Conservation (phyloP, 192 early-diverging fungal species). For the Martensiomyces pterosporus region DNA sequence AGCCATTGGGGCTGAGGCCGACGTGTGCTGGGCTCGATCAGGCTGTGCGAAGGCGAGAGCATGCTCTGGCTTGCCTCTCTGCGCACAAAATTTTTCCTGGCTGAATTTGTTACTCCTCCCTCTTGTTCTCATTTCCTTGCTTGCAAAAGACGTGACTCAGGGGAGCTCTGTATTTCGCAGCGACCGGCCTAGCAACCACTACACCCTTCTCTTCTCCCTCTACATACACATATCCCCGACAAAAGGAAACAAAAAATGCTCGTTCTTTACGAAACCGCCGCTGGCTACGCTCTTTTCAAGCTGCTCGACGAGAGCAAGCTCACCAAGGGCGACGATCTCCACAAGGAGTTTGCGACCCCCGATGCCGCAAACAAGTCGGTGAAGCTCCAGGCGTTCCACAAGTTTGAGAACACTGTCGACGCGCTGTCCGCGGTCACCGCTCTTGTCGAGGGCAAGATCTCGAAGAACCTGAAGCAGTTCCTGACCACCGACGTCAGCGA, state of each 20-base stretch:
- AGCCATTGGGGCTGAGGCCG: too few relatives aligned
- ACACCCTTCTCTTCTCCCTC: too few relatives aligned
- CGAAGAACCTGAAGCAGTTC: conserved; percentile 93
- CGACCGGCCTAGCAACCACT: too few relatives aligned
- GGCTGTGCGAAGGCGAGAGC: too few relatives aligned
- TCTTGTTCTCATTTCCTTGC: neutral
- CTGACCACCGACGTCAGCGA: conserved; percentile 78
- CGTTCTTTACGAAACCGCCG: conserved; percentile 95
- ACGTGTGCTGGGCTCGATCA: too few relatives aligned
- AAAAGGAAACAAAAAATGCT: conserved; percentile 58
- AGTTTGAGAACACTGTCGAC: conserved; percentile 98
- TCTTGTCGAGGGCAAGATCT: conserved; percentile 92
- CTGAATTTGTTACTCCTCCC: neutral
- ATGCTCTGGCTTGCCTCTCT: neutral
- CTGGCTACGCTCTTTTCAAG: conserved; percentile 97
- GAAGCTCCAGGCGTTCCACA: conserved; percentile 92
- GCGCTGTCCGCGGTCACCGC: conserved; percentile 95
- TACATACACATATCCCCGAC: neutral
- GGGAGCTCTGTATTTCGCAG: too few relatives aligned
- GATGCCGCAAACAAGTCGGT: conserved; percentile 87
- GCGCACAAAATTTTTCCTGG: neutral
- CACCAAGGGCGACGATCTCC: conserved; percentile 78
- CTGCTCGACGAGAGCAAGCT: conserved; percentile 87
- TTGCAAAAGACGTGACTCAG: neutral
- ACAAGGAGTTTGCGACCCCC: conserved; percentile 85